phyloP scores from a whole-genome alignment of 2,329 filamentous ascomycete species.

The Peltaster fructicola region DNA sequence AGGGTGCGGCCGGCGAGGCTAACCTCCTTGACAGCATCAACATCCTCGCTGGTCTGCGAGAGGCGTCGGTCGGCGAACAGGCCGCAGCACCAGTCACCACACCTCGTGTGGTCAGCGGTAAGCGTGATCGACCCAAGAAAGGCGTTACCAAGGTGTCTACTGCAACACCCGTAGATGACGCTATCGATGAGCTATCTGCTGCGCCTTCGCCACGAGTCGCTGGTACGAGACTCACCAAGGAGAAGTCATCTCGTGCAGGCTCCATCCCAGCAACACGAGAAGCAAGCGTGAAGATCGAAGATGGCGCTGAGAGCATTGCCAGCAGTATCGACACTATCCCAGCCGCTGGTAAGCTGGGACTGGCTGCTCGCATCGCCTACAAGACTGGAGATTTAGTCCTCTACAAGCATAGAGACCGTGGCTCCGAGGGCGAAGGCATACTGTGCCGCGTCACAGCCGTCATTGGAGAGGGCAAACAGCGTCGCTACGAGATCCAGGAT shows the following conservation, averaged over 20 bases:
- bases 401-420: conserved; percentile 27
- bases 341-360: conserved; percentile 7
- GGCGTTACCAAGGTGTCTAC: conserved; percentile 8
- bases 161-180: conserved; percentile 12
- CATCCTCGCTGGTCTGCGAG: conserved; percentile 29
- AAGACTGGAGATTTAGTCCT: conserved; percentile 30
- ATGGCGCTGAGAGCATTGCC: conserved; percentile 25
- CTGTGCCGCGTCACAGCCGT: conserved; percentile 32
- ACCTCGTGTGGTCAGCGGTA: conserved; percentile 12
- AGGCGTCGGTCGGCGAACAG: conserved; percentile 24
- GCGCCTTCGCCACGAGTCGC: conserved; percentile 18
- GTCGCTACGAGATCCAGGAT: conserved; percentile 35
- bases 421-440: conserved; percentile 32
- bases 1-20: conserved; percentile 25
- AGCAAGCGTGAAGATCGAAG: conserved; percentile 33
- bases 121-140: conserved; percentile 12
- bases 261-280: conserved; percentile 30
- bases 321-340: conserved; percentile 25
- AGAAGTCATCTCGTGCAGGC: conserved; percentile 21
- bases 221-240: conserved; percentile 16
- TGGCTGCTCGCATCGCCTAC: conserved; percentile 14
- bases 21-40: conserved; percentile 25
- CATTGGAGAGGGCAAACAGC: conserved; percentile 36
- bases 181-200: conserved; percentile 13
- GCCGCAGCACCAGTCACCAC: conserved; percentile 16